phyloP scores from a whole-genome alignment of 331 rosid species.

The Malus hybrid region DNA sequence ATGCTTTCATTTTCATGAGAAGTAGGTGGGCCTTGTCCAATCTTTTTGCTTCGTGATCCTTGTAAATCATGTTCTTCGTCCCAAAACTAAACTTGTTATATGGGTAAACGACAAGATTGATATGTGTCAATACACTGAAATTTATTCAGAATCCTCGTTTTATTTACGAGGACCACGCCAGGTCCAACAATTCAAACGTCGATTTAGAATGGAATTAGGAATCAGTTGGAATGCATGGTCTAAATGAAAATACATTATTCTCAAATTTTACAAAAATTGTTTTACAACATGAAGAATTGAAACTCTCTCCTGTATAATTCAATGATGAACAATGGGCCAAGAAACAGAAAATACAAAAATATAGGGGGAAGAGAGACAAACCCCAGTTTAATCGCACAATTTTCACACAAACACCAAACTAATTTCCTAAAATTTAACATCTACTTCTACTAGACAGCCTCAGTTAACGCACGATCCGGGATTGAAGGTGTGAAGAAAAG shows the following conservation, averaged over 20 bases:
- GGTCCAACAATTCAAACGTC: background rate
- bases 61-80: too few relatives aligned
- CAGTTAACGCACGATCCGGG: conserved; percentile 15
- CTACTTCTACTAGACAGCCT: conserved; percentile 27
- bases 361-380: background rate
- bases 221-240: background rate
- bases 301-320: background rate
- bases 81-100: too few relatives aligned
- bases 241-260: background rate
- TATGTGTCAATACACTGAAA: too few relatives aligned
- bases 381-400: background rate
- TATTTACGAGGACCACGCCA: background rate
- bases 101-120: background rate
- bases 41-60: too few relatives aligned
- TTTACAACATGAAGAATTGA: background rate
- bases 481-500: conserved; percentile 17
- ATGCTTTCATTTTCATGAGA: too few relatives aligned
- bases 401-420: background rate
- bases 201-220: too few relatives aligned
- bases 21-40: too few relatives aligned
- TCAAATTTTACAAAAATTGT: background rate
- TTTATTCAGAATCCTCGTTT: rapidly evolving
- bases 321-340: background rate
- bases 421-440: background rate
- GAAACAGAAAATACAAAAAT: background rate